Evolutionary conservation across 2,329 filamentous ascomycete genomes (phyloP).

Genomic region (Cladosporium sp.): DNA sequence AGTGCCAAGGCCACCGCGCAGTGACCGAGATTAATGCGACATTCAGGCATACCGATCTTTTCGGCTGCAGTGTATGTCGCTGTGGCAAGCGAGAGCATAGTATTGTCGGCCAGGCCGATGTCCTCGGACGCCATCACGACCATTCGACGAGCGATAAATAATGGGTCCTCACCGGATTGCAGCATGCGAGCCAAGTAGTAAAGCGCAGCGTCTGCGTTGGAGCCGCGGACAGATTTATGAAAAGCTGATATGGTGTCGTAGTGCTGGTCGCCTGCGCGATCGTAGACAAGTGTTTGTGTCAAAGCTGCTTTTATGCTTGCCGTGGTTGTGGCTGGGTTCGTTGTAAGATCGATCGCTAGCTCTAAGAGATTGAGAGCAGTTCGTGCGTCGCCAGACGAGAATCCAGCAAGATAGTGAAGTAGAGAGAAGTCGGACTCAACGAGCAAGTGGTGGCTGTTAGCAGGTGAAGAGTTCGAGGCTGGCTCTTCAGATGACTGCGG

Average conservation of each 20-base stretch:
- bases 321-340: constrained; percentile 64
- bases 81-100: constrained; percentile 78
- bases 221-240: constrained; percentile 91
- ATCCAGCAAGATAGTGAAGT: constrained; percentile 76
- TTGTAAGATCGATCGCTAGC: constrained; percentile 76
- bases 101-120: constrained; percentile 84
- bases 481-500: constrained; percentile 25
- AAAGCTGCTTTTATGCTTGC: constrained; percentile 77
- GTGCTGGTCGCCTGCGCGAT: constrained; percentile 91
- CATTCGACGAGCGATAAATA: constrained; percentile 89
- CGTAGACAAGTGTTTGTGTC: constrained; percentile 92
- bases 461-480: constrained; percentile 20
- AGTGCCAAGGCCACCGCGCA: constrained; percentile 77
- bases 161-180: constrained; percentile 86
- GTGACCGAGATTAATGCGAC: constrained; percentile 87
- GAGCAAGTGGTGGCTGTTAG: constrained; percentile 46
- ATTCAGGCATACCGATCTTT: constrained; percentile 94
- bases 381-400: constrained; percentile 88
- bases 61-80: constrained; percentile 84
- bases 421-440: constrained; percentile 68
- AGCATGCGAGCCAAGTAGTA: constrained; percentile 98
- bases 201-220: constrained; percentile 80
- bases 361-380: constrained; percentile 92
- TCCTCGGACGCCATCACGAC: constrained; percentile 95
- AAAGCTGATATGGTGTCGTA: constrained; percentile 98